These are phyloP conservation scores for Acaromyces ingoldii DNA, from an alignment of 1,284 basidiomycete species.

Conservation along the genomic window DNA sequence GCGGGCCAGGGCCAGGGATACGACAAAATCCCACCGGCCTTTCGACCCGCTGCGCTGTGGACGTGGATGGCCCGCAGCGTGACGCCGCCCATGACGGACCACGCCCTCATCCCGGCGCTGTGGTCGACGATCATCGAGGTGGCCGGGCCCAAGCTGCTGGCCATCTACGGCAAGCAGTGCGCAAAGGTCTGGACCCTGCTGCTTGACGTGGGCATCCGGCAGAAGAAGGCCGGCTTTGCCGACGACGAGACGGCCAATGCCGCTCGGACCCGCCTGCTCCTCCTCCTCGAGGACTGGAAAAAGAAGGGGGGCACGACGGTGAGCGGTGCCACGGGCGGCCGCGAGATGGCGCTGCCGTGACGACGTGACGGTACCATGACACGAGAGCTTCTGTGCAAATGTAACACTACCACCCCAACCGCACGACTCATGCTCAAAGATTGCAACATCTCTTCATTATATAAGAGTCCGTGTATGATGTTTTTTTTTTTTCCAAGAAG, in stretches of 20 bases:
- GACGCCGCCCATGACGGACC: slow-evolving; percentile 31
- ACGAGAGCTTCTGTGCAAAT: too few species aligned
- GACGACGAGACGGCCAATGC: slow-evolving; percentile 28
- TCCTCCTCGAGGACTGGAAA: slow-evolving; percentile 51
- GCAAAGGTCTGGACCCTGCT: slow-evolving; percentile 35
- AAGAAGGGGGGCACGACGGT: slow-evolving; percentile 21
- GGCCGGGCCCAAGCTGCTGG: slow-evolving; percentile 22
- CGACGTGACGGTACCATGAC: too few species aligned
- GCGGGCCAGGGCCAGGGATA: slow-evolving; percentile 7
- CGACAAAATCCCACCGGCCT: slow-evolving; percentile 15
- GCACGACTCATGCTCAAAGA: too few species aligned
- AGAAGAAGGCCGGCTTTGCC: slow-evolving; percentile 24
- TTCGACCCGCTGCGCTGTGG: slow-evolving; percentile 41
- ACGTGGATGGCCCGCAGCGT: slow-evolving; percentile 38
- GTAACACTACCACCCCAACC: too few species aligned
- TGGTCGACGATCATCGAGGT: slow-evolving; percentile 44
- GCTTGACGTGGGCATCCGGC: slow-evolving; percentile 27
- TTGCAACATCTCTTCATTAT: too few species aligned
- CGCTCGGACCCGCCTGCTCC: slow-evolving; percentile 35
- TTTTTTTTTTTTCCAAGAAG: too few species aligned
- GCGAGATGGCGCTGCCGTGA: slow-evolving; percentile 13
- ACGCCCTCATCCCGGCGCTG: slow-evolving; percentile 36
- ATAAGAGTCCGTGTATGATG: too few species aligned
- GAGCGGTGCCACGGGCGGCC: slow-evolving; percentile 10
- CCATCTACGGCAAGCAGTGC: slow-evolving; percentile 36